A percentile compares a stretch with the other conserved stretches of the same genome.
Evolutionary conservation across 176 grass and related monocot genomes (phyloP).

Genomic region (Olyra latifolia): DNA sequence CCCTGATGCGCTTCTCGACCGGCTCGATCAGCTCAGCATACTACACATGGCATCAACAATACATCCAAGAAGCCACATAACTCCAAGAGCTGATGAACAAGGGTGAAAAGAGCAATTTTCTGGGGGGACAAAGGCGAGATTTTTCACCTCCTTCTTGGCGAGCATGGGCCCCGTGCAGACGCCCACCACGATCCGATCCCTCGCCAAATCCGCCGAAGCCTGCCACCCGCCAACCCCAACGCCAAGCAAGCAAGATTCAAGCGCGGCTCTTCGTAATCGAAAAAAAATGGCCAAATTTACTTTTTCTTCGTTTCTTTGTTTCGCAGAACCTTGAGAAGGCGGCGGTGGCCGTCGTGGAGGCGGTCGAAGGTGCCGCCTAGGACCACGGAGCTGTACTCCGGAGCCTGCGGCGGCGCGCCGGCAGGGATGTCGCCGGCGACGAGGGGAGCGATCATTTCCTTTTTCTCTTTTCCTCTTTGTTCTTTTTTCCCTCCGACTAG

Average conservation of each 20-base stretch:
- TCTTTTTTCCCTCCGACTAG: background rate
- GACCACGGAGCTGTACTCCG: conserved; percentile 42
- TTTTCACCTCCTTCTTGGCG: conserved; percentile 58
- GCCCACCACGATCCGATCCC: conserved; percentile 55
- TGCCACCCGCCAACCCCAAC: conserved; percentile 16
- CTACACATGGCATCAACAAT: conserved; percentile 22
- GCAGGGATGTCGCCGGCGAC: conserved; percentile 1
- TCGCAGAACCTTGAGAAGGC: conserved; percentile 56
- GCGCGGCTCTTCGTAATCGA: background rate
- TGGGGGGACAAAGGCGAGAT: conserved; percentile 1
- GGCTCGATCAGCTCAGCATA: conserved; percentile 56
- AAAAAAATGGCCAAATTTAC: background rate
- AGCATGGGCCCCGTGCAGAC: conserved; percentile 70
- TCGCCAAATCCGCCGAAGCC: conserved; percentile 58
- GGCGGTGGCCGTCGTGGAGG: conserved; percentile 64
- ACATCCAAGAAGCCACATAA: background rate
- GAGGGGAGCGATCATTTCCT: conserved; percentile 37
- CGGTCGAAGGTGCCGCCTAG: conserved; percentile 74
- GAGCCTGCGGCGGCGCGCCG: background rate
- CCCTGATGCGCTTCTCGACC: conserved; percentile 50
- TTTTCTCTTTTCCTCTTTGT: background rate
- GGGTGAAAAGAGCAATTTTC: background rate
- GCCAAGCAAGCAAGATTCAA: background rate
- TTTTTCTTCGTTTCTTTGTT: background rate
- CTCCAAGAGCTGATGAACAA: background rate